These are phyloP conservation scores for Trichophyton equinum DNA, from an alignment of 2,329 filamentous ascomycete species.

Conservation along the genomic window DNA sequence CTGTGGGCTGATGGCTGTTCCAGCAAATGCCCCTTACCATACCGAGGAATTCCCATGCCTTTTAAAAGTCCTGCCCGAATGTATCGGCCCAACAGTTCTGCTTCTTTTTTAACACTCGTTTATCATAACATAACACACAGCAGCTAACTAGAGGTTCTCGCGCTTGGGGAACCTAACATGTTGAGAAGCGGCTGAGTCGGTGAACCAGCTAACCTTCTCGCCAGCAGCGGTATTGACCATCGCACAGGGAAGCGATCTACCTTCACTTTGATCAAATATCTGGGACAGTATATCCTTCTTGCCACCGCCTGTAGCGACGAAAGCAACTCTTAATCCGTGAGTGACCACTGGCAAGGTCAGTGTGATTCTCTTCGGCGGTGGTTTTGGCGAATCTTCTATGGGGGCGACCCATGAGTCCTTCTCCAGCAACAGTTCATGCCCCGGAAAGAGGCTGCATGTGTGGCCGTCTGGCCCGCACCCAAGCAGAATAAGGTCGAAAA, in stretches of 20 bases:
- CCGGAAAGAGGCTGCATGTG: slow-evolving; percentile 92
- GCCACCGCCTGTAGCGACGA: slow-evolving; percentile 75
- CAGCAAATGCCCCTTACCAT: background rate
- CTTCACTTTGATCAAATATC: slow-evolving; percentile 72
- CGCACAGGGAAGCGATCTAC: slow-evolving; percentile 63
- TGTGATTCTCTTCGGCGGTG: slow-evolving; percentile 79
- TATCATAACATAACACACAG: background rate
- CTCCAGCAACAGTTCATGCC: slow-evolving; percentile 75
- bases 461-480: slow-evolving; percentile 94
- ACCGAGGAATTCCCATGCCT: background rate
- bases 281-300: slow-evolving; percentile 89
- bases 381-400: slow-evolving; percentile 90
- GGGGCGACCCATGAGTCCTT: slow-evolving; percentile 81
- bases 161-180: slow-evolving; percentile 71
- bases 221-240: slow-evolving; percentile 75
- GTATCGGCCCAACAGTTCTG: background rate
- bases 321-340: slow-evolving; percentile 74
- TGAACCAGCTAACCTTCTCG: slow-evolving; percentile 91
- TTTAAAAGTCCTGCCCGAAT: background rate
- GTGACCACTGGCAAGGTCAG: slow-evolving; percentile 82
- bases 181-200: slow-evolving; percentile 72
- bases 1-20: background rate
- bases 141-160: slow-evolving; percentile 42
- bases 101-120: background rate
- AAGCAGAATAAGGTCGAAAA: slow-evolving; percentile 87